Conservation (phyloP, 2,329 filamentous ascomycete genomes). For the Beauveria caledonica region DNA sequence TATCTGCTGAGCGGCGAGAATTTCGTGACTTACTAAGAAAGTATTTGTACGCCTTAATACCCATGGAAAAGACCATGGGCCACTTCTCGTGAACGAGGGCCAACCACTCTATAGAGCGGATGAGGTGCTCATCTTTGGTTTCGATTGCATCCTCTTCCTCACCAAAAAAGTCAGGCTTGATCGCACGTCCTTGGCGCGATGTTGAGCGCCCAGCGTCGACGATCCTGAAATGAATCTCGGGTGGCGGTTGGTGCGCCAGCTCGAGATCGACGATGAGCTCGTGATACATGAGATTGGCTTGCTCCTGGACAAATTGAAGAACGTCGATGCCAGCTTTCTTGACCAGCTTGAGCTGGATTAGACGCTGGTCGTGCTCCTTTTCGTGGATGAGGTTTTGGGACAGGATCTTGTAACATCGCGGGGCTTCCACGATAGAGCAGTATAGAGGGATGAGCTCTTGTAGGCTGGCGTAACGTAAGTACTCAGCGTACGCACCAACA, state of each 20-base stretch:
- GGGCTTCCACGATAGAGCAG: slow-evolving; percentile 63
- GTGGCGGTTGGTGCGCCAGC: slow-evolving; percentile 22
- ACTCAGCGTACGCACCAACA: slow-evolving; percentile 73
- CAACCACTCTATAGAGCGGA: slow-evolving; percentile 80
- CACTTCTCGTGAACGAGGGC: slow-evolving; percentile 65
- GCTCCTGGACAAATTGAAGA: slow-evolving; percentile 62
- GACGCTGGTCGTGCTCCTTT: slow-evolving; percentile 54
- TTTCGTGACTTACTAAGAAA: slow-evolving; percentile 64
- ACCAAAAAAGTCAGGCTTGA: slow-evolving; percentile 64
- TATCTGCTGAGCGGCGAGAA: neutral
- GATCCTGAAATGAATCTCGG: slow-evolving; percentile 41
- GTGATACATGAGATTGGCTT: slow-evolving; percentile 47
- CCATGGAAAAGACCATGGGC: slow-evolving; percentile 59
- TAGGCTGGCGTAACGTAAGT: slow-evolving; percentile 63
- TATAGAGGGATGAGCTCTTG: slow-evolving; percentile 81
- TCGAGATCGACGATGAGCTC: slow-evolving; percentile 30
- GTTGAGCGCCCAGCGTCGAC: slow-evolving; percentile 32
- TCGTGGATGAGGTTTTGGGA: slow-evolving; percentile 71
- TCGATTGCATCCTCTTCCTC: slow-evolving; percentile 46
- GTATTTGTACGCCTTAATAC: slow-evolving; percentile 68
- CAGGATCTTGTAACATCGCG: slow-evolving; percentile 61
- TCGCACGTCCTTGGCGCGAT: slow-evolving; percentile 45
- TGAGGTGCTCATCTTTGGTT: slow-evolving; percentile 59
- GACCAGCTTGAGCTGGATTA: slow-evolving; percentile 66
- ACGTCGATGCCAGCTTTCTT: slow-evolving; percentile 65